Evolutionary conservation across 768 basidiomycete species (phyloP).

Genomic region (Filobasidium floriforme): DNA sequence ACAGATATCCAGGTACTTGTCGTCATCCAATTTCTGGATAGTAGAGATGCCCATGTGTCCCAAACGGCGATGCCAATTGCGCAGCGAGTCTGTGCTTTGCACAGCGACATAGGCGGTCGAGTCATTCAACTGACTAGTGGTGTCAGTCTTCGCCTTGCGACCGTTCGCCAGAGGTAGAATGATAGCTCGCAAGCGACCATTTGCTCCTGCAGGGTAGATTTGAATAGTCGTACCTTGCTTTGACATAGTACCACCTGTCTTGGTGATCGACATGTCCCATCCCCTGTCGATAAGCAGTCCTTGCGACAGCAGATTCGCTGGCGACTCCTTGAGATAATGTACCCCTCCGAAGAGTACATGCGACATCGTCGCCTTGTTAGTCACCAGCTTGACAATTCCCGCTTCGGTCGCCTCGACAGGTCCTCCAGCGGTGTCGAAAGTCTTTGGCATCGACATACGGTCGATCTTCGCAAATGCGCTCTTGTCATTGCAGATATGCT

Average conservation of each 20-base stretch:
- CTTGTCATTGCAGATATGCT: slow-evolving; percentile 4
- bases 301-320: slow-evolving; percentile 6
- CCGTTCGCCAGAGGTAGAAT: neutral
- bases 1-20: neutral
- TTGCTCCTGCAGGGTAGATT: neutral
- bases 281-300: neutral
- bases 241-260: neutral
- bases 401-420: neutral
- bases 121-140: neutral
- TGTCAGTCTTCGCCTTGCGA: neutral
- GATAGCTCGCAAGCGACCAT: neutral
- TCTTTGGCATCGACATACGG: neutral
- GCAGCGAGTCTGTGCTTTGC: neutral
- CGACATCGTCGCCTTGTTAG: neutral
- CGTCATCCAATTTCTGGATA: neutral
- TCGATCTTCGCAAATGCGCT: neutral
- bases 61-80: neutral
- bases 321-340: neutral
- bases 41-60: slow-evolving; percentile 4
- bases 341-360: neutral
- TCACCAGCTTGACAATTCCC: neutral
- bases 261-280: neutral
- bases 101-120: neutral
- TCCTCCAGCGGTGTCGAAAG: neutral
- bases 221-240: neutral